A percentile compares a stretch with the other conserved stretches of the same genome.
Evolutionary conservation across 2,329 filamentous ascomycete genomes (phyloP).

Genomic region (Paecilomyces sp.): DNA sequence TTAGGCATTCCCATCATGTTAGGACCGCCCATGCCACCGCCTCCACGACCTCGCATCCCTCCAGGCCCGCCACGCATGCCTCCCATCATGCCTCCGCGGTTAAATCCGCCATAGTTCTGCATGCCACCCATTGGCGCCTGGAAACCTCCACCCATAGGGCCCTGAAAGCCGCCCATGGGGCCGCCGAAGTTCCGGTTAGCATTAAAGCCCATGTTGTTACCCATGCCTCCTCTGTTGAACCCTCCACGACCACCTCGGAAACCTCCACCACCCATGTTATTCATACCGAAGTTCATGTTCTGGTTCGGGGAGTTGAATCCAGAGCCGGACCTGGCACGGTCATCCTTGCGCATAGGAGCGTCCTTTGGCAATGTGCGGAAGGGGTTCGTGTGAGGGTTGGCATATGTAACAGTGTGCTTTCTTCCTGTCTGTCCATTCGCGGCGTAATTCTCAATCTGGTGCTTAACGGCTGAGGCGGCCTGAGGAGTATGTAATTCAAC

Average conservation of each 20-base stretch:
- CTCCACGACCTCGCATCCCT: slow-evolving; percentile 53
- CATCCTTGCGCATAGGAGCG: slow-evolving; percentile 64
- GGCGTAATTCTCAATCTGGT: slow-evolving; percentile 63
- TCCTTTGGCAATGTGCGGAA: slow-evolving; percentile 91
- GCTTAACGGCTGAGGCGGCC: slow-evolving; percentile 78
- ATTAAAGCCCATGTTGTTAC: slow-evolving; percentile 43
- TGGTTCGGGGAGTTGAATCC: slow-evolving; percentile 35
- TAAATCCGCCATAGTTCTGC: slow-evolving; percentile 41
- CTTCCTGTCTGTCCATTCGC: slow-evolving; percentile 54
- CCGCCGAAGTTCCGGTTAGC: slow-evolving; percentile 43
- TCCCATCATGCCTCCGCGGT: slow-evolving; percentile 47
- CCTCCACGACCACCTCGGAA: slow-evolving; percentile 47
- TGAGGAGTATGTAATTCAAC: slow-evolving; percentile 78
- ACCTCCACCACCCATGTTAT: slow-evolving; percentile 39
- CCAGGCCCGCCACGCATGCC: slow-evolving; percentile 49
- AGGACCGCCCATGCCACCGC: slow-evolving; percentile 48
- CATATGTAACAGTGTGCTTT: slow-evolving; percentile 64
- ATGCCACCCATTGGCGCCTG: slow-evolving; percentile 46
- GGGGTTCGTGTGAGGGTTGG: slow-evolving; percentile 70
- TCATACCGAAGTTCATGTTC: slow-evolving; percentile 35
- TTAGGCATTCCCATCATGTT: slow-evolving; percentile 47
- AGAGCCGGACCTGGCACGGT: slow-evolving; percentile 42
- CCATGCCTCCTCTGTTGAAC: slow-evolving; percentile 39
- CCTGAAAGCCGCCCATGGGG: slow-evolving; percentile 41
- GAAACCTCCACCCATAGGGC: slow-evolving; percentile 43